phyloP scores from a whole-genome alignment of 139 green algal genomes.

The Zygnema cylindricum region DNA sequence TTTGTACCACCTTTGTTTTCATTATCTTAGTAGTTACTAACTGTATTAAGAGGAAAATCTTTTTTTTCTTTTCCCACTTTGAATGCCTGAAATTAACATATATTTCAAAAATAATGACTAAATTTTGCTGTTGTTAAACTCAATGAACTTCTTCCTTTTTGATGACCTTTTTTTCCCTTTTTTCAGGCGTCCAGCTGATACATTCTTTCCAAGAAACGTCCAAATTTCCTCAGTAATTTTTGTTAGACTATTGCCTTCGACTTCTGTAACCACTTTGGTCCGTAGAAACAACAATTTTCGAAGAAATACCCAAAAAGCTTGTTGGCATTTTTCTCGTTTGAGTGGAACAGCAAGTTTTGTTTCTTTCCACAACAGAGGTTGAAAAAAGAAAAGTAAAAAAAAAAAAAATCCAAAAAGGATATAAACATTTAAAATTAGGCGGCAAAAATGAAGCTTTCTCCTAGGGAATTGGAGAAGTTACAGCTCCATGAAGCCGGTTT shows the following conservation, averaged over 20 bases:
- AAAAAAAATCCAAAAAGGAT: constrained; percentile 8
- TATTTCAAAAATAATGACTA: too few species aligned
- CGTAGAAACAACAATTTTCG: background rate
- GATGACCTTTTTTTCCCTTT: background rate
- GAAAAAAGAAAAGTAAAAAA: too few species aligned
- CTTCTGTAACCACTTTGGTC: background rate
- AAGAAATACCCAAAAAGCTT: background rate
- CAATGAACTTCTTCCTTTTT: background rate
- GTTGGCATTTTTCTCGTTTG: background rate
- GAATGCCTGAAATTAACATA: too few species aligned
- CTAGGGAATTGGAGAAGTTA: constrained; percentile 67
- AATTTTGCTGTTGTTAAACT: too few species aligned
- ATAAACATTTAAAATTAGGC: constrained; percentile 2
- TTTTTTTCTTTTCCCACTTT: too few species aligned
- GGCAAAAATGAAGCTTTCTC: constrained; percentile 61
- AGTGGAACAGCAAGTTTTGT: too few species aligned
- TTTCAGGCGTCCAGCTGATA: background rate
- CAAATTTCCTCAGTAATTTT: background rate
- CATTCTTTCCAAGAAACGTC: background rate
- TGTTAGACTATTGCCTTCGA: background rate
- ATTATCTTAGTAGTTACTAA: too few species aligned
- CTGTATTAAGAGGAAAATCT: too few species aligned
- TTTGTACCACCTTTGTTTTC: too few species aligned
- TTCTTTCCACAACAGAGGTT: too few species aligned
- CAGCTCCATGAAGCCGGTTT: constrained; percentile 36